phyloP scores from a whole-genome alignment of 768 basidiomycete genomes.

The Mycena capillaripes region DNA sequence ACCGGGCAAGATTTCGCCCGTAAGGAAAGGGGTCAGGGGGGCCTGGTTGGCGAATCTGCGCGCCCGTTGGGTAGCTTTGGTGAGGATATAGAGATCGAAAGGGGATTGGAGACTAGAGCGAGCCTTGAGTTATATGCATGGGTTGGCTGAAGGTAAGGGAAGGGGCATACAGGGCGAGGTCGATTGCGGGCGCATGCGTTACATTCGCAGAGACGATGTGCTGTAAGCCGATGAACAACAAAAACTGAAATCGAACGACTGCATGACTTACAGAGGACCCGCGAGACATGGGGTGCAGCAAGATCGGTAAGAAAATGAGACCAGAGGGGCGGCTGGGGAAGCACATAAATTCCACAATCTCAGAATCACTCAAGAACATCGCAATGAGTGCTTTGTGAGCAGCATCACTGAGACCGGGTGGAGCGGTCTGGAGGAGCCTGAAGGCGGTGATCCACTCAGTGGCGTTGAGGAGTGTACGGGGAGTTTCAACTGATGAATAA shows the following conservation, averaged over 20 bases:
- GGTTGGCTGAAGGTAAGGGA: neutral
- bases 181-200: neutral
- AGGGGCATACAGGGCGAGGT: conserved; percentile 6
- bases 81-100: neutral
- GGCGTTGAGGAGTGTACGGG: neutral
- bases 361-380: neutral
- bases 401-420: neutral
- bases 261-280: conserved; percentile 4
- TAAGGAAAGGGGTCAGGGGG: neutral
- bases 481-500: neutral
- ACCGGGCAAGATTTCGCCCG: neutral
- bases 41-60: neutral
- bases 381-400: neutral
- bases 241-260: neutral
- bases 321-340: neutral
- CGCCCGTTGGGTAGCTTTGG: neutral
- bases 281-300: conserved; percentile 5
- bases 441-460: neutral
- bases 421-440: neutral
- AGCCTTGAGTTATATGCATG: neutral
- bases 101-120: neutral
- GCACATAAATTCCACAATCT: conserved; percentile 5
- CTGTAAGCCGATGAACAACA: neutral
- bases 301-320: conserved; percentile 3
- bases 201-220: conserved; percentile 11